A percentile compares a stretch with the other conserved stretches of the same genome.
Evolutionary conservation across 1,284 basidiomycete species (phyloP).

Genomic region (Psilocybe mexicana): DNA sequence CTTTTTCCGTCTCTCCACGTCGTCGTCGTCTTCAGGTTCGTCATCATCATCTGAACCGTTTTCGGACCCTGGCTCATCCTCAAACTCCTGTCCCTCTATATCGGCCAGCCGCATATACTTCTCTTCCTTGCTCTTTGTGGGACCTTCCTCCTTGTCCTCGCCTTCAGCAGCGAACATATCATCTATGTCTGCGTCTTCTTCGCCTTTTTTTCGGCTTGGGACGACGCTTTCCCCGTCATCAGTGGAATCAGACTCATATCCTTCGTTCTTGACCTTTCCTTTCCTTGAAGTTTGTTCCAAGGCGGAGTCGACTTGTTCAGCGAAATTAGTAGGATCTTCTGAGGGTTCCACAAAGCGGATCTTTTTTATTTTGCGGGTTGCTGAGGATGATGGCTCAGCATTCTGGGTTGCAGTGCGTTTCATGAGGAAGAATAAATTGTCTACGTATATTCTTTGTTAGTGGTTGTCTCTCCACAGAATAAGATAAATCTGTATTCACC

Average conservation of each 20-base stretch:
- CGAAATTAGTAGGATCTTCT: conserved; percentile 74
- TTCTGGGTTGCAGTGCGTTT: conserved; percentile 57
- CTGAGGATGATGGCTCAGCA: conserved; percentile 37
- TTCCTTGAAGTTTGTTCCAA: conserved; percentile 69
- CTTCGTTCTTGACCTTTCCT: conserved; percentile 78
- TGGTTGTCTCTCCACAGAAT: conserved; percentile 4
- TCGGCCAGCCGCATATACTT: conserved; percentile 86
- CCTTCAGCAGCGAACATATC: conserved; percentile 88
- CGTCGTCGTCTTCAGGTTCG: conserved; percentile 79
- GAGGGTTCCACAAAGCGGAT: conserved; percentile 79
- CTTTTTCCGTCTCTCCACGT: conserved; percentile 70
- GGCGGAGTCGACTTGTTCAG: conserved; percentile 70
- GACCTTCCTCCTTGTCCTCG: conserved; percentile 48
- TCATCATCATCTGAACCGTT: conserved; percentile 47
- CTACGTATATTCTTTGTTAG: conserved; percentile 5
- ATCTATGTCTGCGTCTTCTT: conserved; percentile 62
- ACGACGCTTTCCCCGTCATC: conserved; percentile 92
- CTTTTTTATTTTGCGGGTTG: conserved; percentile 56
- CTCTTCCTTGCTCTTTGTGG: conserved; percentile 59
- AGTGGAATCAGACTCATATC: conserved; percentile 93
- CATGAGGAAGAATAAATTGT: conserved; percentile 22
- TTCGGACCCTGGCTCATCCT: conserved; percentile 51
- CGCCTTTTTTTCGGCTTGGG: conserved; percentile 65
- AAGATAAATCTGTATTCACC: too few species aligned
- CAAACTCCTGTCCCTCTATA: conserved; percentile 94